Evolutionary conservation across 2,329 filamentous ascomycete genomes (phyloP).

Genomic region (Botryotinia globosa): DNA sequence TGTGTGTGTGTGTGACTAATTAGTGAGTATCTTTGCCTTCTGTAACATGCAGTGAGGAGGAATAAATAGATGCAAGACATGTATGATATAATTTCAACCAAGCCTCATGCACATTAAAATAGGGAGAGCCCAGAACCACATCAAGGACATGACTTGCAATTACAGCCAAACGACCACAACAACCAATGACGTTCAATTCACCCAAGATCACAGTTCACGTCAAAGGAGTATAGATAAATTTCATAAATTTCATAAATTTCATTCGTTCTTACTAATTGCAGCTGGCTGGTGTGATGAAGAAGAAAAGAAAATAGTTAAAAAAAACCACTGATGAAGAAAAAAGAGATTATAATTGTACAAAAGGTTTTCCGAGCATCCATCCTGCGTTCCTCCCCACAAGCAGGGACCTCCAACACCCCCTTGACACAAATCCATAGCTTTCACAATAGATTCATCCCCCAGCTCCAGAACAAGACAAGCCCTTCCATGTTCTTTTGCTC

Average conservation of each 20-base stretch:
- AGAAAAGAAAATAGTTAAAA: slow-evolving; percentile 1
- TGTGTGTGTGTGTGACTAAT: neutral
- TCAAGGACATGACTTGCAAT: neutral
- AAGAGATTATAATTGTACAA: slow-evolving; percentile 40
- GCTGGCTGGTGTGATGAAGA: slow-evolving; percentile 35
- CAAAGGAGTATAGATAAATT: neutral
- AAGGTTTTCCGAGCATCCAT: slow-evolving; percentile 26
- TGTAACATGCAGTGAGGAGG: neutral
- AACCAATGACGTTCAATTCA: neutral
- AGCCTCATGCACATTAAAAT: neutral
- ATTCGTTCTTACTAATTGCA: slow-evolving; percentile 27
- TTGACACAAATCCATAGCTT: slow-evolving; percentile 14
- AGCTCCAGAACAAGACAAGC: slow-evolving; percentile 6
- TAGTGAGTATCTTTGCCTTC: neutral
- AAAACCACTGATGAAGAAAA: slow-evolving; percentile 20
- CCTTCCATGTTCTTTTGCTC: neutral
- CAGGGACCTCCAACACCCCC: slow-evolving; percentile 5
- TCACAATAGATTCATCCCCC: slow-evolving; percentile 1
- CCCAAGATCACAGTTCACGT: neutral
- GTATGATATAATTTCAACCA: neutral
- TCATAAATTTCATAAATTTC: slow-evolving; percentile 1
- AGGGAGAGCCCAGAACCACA: neutral
- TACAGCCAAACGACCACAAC: neutral
- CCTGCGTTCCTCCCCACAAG: slow-evolving; percentile 25
- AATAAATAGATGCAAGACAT: neutral